Evolutionary conservation across 2,329 filamentous ascomycete genomes (phyloP).

Genomic region (Fusarium staphyleae): DNA sequence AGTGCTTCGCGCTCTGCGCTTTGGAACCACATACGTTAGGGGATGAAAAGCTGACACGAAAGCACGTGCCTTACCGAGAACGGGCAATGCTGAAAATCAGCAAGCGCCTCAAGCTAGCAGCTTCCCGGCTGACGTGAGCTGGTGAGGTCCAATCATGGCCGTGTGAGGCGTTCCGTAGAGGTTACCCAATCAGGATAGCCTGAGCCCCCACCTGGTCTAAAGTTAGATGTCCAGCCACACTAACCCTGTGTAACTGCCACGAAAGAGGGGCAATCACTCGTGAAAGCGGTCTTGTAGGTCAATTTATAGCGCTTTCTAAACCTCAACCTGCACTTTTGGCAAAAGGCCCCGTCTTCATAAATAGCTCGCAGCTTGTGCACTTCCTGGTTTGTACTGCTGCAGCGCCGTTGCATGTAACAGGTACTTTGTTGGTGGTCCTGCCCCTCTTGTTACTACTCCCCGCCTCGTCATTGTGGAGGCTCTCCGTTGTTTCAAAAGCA

Average conservation of each 20-base stretch:
- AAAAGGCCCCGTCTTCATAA: no score
- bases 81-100: neutral
- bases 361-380: neutral
- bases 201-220: constrained; percentile 29
- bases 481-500: constrained; percentile 35
- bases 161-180: constrained; percentile 15
- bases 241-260: constrained; percentile 5
- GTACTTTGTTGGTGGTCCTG: constrained; percentile 9
- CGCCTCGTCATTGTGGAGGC: constrained; percentile 30
- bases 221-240: constrained; percentile 7
- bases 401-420: neutral
- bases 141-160: constrained; percentile 29
- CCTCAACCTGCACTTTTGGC: no score
- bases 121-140: constrained; percentile 31
- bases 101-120: neutral
- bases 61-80: constrained; percentile 27
- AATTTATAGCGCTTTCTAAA: constrained; percentile 26
- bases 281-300: constrained; percentile 6
- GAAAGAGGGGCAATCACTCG: constrained; percentile 18
- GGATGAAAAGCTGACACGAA: constrained; percentile 30
- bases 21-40: no score
- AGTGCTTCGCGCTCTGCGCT: constrained; percentile 10
- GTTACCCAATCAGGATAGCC: constrained; percentile 27
- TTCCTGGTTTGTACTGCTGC: constrained; percentile 11
- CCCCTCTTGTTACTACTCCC: constrained; percentile 23